phyloP scores from a whole-genome alignment of 2,329 filamentous ascomycete species.

The Trichoderma breve region DNA sequence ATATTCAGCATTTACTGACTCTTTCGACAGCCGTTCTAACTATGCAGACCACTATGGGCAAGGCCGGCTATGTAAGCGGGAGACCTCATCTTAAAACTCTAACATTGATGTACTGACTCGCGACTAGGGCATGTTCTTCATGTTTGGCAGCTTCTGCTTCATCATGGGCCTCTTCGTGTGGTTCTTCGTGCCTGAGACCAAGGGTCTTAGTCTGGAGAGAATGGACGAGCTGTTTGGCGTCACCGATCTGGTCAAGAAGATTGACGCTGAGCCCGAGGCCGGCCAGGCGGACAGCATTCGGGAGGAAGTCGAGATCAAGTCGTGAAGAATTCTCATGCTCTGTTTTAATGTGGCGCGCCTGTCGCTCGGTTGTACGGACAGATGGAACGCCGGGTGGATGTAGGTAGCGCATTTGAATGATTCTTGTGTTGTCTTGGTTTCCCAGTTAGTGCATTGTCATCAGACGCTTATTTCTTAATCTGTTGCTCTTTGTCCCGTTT shows the following conservation, averaged over 20 bases:
- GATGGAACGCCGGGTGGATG: not conserved
- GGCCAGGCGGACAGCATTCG: conserved; percentile 29
- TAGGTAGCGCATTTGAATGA: not conserved
- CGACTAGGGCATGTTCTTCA: conserved; percentile 60
- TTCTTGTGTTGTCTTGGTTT: not conserved
- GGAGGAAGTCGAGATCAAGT: conserved; percentile 25
- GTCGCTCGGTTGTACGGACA: not conserved
- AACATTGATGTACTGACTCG: not conserved
- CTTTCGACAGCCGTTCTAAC: conserved; percentile 52
- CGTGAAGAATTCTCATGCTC: conserved; percentile 3
- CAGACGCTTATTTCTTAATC: not conserved
- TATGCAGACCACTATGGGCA: conserved; percentile 59
- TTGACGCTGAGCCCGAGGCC: conserved; percentile 33
- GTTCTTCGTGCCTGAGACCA: conserved; percentile 70
- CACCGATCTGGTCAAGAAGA: conserved; percentile 41
- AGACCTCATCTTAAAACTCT: not conserved
- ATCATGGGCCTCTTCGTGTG: conserved; percentile 64
- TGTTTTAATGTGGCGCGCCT: not conserved
- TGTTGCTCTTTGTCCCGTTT: not conserved
- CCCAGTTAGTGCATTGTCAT: not conserved
- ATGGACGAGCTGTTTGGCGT: conserved; percentile 67
- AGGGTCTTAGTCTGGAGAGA: conserved; percentile 61
- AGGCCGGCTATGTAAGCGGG: conserved; percentile 40
- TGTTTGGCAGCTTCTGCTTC: conserved; percentile 65
- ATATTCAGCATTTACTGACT: not conserved